phyloP scores from a whole-genome alignment of 208 protist species.

The Porcisia deanei region DNA sequence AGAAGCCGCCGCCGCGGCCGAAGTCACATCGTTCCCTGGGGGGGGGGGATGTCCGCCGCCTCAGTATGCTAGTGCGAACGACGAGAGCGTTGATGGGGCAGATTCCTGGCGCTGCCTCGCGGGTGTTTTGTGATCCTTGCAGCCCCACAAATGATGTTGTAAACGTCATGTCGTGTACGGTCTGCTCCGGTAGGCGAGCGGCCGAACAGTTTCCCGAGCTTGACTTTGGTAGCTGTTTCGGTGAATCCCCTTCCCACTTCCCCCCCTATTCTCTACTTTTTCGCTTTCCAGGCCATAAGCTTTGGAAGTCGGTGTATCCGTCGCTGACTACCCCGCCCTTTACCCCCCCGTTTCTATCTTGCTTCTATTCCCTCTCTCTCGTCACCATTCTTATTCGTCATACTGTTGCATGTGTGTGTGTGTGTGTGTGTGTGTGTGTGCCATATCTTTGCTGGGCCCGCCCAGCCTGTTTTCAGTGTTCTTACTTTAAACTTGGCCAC shows the following conservation, averaged over 20 bases:
- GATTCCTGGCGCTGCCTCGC: neutral
- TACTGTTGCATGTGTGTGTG: neutral
- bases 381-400: neutral
- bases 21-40: neutral
- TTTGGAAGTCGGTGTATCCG: no score
- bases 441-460: neutral
- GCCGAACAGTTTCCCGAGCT: neutral
- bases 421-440: conserved; percentile 3
- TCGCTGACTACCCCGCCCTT: no score
- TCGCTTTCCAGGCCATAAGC: no score
- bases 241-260: no score
- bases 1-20: neutral
- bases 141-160: neutral
- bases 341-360: no score
- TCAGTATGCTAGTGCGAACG: neutral
- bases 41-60: no score
- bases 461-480: neutral
- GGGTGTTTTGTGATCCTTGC: neutral
- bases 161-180: neutral
- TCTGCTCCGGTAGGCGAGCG: neutral
- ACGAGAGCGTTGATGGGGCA: neutral
- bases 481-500: neutral
- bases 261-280: no score
- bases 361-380: no score
- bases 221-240: neutral